phyloP scores from a whole-genome alignment of 2,329 filamentous ascomycete species.

The Dendryphion nanum region DNA sequence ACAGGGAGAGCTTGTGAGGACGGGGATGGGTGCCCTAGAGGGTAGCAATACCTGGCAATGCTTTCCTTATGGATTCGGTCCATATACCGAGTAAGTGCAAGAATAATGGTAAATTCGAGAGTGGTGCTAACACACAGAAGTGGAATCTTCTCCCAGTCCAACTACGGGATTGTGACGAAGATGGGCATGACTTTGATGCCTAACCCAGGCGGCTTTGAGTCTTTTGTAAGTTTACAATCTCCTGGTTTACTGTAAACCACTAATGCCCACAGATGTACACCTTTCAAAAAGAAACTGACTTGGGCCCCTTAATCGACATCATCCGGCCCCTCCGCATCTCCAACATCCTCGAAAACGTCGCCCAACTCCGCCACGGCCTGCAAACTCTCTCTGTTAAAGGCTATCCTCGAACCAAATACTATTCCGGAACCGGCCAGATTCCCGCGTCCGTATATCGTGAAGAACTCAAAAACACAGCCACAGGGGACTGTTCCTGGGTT shows the following conservation, averaged over 20 bases:
- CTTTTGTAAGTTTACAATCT: slow-evolving; percentile 38
- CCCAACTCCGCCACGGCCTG: slow-evolving; percentile 17
- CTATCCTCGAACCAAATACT: slow-evolving; percentile 14
- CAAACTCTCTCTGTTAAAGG: slow-evolving; percentile 19
- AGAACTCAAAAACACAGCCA: slow-evolving; percentile 11
- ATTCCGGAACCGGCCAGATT: slow-evolving; percentile 10
- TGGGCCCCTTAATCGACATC: slow-evolving; percentile 50
- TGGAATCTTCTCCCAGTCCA: slow-evolving; percentile 37
- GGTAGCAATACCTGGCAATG: slow-evolving; percentile 26
- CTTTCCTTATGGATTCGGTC: slow-evolving; percentile 39
- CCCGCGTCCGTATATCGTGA: slow-evolving; percentile 10
- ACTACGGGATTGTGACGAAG: slow-evolving; percentile 44
- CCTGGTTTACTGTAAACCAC: too few species aligned
- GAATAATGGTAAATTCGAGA: neutral
- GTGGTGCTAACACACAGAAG: neutral
- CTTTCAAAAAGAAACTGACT: slow-evolving; percentile 49
- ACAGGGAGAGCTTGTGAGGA: slow-evolving; percentile 38
- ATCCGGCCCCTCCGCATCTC: slow-evolving; percentile 44
- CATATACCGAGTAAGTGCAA: slow-evolving; percentile 27
- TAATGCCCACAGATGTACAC: slow-evolving; percentile 40
- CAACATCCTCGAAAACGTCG: slow-evolving; percentile 21
- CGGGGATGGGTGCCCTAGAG: slow-evolving; percentile 21
- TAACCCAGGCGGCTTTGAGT: slow-evolving; percentile 18
- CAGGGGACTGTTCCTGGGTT: slow-evolving; percentile 19
- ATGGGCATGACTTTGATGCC: slow-evolving; percentile 47